A percentile compares a stretch with the other conserved stretches of the same genome.
Evolutionary conservation across 768 basidiomycete genomes (phyloP).

Genomic region (Paxillus rubicundulus): DNA sequence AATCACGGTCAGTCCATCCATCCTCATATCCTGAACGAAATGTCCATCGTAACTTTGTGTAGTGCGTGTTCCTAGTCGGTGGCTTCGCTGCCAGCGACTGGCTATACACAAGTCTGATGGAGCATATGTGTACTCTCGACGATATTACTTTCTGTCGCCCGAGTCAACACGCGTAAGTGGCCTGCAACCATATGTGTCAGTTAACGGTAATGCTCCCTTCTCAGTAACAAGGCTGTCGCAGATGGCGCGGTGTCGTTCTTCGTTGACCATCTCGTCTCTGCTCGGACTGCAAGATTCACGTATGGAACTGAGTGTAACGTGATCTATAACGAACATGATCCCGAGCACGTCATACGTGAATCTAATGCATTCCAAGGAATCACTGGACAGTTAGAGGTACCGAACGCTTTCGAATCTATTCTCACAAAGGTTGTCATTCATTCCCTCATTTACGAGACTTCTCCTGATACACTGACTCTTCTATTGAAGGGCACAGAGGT

Average conservation of each 20-base stretch:
- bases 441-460: not conserved
- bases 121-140: conserved; percentile 29
- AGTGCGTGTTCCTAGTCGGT: conserved; percentile 43
- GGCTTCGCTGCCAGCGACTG: conserved; percentile 46
- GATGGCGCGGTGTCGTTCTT: conserved; percentile 40
- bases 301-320: conserved; percentile 39
- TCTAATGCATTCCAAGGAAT: conserved; percentile 25
- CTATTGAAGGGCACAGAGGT: conserved; percentile 36
- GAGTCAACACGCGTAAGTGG: conserved; percentile 44
- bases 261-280: conserved; percentile 43
- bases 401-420: conserved; percentile 38
- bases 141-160: conserved; percentile 39
- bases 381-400: conserved; percentile 34
- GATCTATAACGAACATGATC: conserved; percentile 28
- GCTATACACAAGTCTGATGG: conserved; percentile 38
- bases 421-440: conserved; percentile 33
- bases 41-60: not conserved
- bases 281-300: conserved; percentile 41
- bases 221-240: conserved; percentile 44
- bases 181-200: not conserved
- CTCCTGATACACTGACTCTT: not conserved
- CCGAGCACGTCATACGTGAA: conserved; percentile 37
- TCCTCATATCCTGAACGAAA: not conserved
- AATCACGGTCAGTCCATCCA: conserved; percentile 23
- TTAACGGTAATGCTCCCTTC: not conserved